Percentiles rank a stretch among this genome's conserved stretches.
These are phyloP conservation scores for Leishmania aethiopica DNA, from an alignment of 208 protist species.

Conservation along the genomic window DNA sequence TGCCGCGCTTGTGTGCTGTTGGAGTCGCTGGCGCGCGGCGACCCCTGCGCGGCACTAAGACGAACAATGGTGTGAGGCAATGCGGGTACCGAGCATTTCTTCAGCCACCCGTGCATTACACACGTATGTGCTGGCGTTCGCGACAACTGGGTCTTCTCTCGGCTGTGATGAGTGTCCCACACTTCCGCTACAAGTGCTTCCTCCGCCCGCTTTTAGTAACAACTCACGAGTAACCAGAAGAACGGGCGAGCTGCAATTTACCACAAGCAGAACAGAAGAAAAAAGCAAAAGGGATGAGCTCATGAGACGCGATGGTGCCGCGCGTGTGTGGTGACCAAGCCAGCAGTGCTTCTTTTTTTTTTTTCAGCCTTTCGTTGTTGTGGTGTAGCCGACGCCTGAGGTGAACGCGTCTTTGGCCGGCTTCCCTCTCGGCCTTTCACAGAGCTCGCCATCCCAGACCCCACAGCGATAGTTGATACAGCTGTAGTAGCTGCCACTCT, in stretches of 20 bases:
- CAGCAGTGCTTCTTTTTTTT: background rate
- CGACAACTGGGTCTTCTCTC: background rate
- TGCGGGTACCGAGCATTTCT: background rate
- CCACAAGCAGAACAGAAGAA: background rate
- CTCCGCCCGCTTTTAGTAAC: background rate
- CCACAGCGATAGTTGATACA: background rate
- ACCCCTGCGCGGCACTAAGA: slow-evolving; percentile 48
- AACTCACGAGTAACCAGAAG: background rate
- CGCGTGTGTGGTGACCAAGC: background rate
- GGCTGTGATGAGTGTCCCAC: background rate
- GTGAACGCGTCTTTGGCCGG: background rate
- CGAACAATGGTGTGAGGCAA: slow-evolving; percentile 17
- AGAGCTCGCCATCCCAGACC: background rate
- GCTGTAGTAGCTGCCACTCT: background rate
- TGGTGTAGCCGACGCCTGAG: background rate
- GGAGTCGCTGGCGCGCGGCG: slow-evolving; percentile 79
- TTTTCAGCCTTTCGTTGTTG: no score
- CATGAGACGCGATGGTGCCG: background rate
- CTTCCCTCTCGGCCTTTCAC: background rate
- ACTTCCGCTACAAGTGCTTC: background rate
- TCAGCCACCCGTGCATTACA: background rate
- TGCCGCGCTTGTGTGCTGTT: slow-evolving; percentile 96
- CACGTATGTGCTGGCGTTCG: no score
- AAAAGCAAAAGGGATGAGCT: no score
- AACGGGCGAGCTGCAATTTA: background rate